Evolutionary conservation across 805 yeast species (phyloP).

Genomic region (Candida peoriensis): DNA sequence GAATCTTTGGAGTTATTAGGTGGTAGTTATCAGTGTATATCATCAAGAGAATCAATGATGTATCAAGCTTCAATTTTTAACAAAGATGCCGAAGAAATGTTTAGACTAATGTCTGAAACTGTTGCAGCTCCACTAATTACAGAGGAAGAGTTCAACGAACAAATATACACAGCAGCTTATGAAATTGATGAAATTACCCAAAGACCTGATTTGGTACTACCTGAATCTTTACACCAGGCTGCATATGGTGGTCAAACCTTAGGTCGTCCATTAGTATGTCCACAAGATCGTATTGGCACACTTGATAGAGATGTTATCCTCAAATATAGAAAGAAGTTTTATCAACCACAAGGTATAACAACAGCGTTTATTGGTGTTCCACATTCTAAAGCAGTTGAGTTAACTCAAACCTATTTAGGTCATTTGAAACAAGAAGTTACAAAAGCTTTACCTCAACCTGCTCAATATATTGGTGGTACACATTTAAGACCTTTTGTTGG

Average conservation of each 20-base stretch:
- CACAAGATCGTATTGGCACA: conserved; percentile 55
- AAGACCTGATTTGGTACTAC: conserved; percentile 80
- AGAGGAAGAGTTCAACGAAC: conserved; percentile 68
- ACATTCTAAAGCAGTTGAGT: conserved; percentile 59
- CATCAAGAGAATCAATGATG: conserved; percentile 86
- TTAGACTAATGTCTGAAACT: conserved; percentile 70
- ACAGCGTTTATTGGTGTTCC: conserved; percentile 85
- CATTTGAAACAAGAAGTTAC: conserved; percentile 40
- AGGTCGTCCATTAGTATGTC: conserved; percentile 84
- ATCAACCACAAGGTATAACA: conserved; percentile 75
- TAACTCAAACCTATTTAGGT: conserved; percentile 61
- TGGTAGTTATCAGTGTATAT: conserved; percentile 90
- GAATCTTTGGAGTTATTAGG: conserved; percentile 75
- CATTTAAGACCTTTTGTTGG: conserved; percentile 48
- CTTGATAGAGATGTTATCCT: conserved; percentile 50
- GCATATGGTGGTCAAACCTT: conserved; percentile 71
- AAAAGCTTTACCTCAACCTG: conserved; percentile 28
- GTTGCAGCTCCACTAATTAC: conserved; percentile 65
- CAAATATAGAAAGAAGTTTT: conserved; percentile 60
- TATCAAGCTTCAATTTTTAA: conserved; percentile 95
- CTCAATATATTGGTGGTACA: conserved; percentile 59
- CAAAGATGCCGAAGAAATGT: conserved; percentile 75
- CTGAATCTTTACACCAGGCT: conserved; percentile 83
- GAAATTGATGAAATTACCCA: conserved; percentile 79
- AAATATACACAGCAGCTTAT: conserved; percentile 66